These are phyloP conservation scores for Tetradesmus obliquus DNA, from an alignment of 139 green algal genomes.

Conservation along the genomic window DNA sequence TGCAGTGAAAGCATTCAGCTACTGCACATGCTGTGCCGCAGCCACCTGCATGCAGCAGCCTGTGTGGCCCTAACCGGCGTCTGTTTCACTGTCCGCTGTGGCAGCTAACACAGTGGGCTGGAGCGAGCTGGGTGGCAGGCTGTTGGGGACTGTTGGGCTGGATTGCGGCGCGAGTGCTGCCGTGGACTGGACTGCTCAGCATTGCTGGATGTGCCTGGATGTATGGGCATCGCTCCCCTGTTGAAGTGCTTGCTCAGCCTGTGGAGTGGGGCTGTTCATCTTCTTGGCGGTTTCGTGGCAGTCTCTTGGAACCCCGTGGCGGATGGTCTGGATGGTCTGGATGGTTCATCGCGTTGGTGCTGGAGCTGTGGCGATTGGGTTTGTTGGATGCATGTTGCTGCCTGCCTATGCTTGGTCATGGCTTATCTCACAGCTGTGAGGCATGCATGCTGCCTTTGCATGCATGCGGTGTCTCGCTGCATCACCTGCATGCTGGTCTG, in stretches of 20 bases:
- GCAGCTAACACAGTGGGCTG: neutral
- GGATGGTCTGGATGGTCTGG: constrained; percentile 2
- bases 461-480: neutral
- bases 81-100: neutral
- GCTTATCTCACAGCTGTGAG: neutral
- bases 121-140: neutral
- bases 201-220: neutral
- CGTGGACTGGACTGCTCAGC: neutral
- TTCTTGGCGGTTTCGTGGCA: neutral
- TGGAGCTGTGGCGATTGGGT: neutral
- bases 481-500: no score
- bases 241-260: neutral
- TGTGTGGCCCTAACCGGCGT: neutral
- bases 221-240: neutral
- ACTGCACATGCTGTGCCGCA: neutral
- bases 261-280: neutral
- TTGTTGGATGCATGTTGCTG: neutral
- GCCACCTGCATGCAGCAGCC: neutral
- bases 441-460: neutral
- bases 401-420: neutral
- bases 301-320: neutral
- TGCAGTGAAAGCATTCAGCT: neutral
- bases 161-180: neutral
- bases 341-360: neutral
- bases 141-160: neutral